Conservation (phyloP, 2,329 filamentous ascomycete species). For the Fusarium hainanense region DNA sequence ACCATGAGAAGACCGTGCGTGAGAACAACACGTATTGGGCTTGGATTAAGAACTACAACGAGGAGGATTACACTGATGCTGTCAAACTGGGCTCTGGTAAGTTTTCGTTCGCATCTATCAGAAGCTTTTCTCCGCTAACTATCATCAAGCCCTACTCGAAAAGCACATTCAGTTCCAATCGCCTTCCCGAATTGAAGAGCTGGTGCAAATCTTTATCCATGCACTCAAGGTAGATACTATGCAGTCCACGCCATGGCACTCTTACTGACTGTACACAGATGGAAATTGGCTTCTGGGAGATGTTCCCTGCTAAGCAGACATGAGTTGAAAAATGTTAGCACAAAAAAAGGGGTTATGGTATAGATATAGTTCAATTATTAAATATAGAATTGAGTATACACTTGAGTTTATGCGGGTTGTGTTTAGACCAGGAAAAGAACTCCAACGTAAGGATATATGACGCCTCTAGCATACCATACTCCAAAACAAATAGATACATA, state of each 20-base stretch:
- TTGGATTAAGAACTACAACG: constrained; percentile 92
- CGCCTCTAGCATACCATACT: constrained; percentile 19
- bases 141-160: constrained; percentile 75
- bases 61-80: constrained; percentile 79
- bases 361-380: constrained; percentile 26
- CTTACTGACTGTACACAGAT: constrained; percentile 51
- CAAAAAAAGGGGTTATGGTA: background rate
- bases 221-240: constrained; percentile 75
- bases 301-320: constrained; percentile 56
- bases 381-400: constrained; percentile 39
- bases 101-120: constrained; percentile 34
- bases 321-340: background rate
- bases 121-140: background rate
- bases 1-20: constrained; percentile 68
- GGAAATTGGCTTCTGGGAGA: constrained; percentile 67
- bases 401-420: constrained; percentile 17
- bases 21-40: constrained; percentile 83
- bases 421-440: constrained; percentile 8
- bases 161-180: constrained; percentile 78
- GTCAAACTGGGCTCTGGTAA: constrained; percentile 76
- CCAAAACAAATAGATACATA: constrained; percentile 15
- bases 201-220: constrained; percentile 86
- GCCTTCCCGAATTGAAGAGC: constrained; percentile 79
- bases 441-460: constrained; percentile 14
- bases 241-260: no score